Conservation (phyloP, 1,139 yeast genomes). For the Suhomyces bribrorum region DNA sequence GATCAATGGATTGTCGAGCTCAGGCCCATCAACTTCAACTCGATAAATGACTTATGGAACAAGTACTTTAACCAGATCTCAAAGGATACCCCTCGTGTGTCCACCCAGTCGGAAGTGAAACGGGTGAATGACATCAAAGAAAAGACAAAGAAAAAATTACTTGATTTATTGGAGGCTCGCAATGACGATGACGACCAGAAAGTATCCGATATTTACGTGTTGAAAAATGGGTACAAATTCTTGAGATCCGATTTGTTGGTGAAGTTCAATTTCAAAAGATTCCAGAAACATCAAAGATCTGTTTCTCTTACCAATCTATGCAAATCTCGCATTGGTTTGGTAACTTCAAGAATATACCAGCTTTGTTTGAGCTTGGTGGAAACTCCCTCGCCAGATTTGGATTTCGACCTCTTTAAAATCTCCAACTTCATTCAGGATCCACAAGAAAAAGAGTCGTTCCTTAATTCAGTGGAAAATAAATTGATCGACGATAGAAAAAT, state of each 20-base stretch:
- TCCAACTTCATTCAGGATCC: constrained; percentile 45
- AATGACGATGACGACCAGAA: constrained; percentile 14
- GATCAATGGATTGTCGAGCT: constrained; percentile 61
- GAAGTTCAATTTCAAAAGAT: constrained; percentile 66
- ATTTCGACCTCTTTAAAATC: constrained; percentile 32
- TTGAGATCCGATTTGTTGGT: constrained; percentile 55
- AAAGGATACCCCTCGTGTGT: constrained; percentile 49
- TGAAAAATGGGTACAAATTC: constrained; percentile 37
- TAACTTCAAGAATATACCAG: constrained; percentile 66
- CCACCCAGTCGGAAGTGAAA: constrained; percentile 60
- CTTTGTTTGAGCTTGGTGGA: constrained; percentile 62
- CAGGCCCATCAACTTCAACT: constrained; percentile 33
- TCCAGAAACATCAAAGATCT: constrained; percentile 65
- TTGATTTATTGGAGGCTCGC: constrained; percentile 36
- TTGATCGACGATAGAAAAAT: constrained; percentile 43
- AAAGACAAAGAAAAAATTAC: constrained; percentile 50
- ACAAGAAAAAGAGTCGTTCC: constrained; percentile 33
- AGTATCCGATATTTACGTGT: constrained; percentile 32
- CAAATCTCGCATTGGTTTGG: constrained; percentile 66
- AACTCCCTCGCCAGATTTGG: constrained; percentile 47
- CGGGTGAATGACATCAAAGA: constrained; percentile 66
- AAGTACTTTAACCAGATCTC: constrained; percentile 54
- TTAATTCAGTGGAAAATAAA: constrained; percentile 34
- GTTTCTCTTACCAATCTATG: constrained; percentile 64
- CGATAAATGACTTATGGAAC: constrained; percentile 58